phyloP scores from a whole-genome alignment of 2,329 filamentous ascomycete genomes.

The Sordariomycetes sp. region DNA sequence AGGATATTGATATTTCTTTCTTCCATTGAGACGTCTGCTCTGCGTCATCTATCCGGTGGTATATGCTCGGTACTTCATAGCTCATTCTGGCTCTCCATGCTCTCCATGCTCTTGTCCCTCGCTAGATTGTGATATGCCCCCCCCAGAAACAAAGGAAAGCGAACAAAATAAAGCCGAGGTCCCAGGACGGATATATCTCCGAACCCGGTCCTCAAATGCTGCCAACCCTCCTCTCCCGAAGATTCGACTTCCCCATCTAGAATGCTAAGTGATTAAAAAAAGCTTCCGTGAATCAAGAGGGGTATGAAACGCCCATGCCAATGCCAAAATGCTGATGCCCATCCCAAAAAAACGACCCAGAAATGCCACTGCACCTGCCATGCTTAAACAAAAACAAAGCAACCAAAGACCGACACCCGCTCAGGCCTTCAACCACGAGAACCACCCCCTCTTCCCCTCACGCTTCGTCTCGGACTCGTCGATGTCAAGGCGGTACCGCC shows the following conservation, averaged over 20 bases:
- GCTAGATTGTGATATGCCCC: too few relatives aligned
- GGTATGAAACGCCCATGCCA: slow-evolving; percentile 2
- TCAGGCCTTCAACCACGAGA: neutral
- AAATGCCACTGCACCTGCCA: neutral
- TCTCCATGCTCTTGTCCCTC: too few relatives aligned
- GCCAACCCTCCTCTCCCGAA: neutral
- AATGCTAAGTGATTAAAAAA: neutral
- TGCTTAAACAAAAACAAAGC: neutral
- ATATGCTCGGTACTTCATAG: too few relatives aligned
- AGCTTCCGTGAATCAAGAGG: slow-evolving; percentile 1
- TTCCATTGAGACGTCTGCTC: neutral
- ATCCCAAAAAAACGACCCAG: neutral
- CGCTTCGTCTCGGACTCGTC: slow-evolving; percentile 21
- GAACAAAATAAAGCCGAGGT: neutral
- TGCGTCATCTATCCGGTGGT: too few relatives aligned
- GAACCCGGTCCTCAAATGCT: neutral
- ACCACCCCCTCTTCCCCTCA: neutral
- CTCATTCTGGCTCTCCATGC: too few relatives aligned
- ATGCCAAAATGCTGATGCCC: neutral
- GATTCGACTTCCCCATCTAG: neutral
- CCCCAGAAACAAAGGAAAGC: neutral
- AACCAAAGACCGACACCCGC: neutral
- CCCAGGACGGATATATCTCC: neutral
- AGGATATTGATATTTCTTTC: neutral
- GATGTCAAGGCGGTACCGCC: slow-evolving; percentile 49